A percentile compares a stretch with the other conserved stretches of the same genome.
phyloP scores from a whole-genome alignment of 2,329 filamentous ascomycete species.

The Aspergillus quadricinctus region DNA sequence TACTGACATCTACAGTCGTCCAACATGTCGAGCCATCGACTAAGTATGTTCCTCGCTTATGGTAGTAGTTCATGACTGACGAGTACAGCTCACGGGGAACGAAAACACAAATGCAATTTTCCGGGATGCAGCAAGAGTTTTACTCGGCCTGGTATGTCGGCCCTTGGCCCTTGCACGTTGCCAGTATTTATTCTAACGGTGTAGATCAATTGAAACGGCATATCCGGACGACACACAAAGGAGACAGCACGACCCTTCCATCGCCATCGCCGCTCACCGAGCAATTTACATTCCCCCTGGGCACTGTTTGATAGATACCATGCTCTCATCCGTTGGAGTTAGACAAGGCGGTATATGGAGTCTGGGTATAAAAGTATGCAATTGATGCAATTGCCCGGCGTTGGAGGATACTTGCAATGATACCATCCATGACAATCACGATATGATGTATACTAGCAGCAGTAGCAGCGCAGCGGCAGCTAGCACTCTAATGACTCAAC shows the following conservation, averaged over 20 bases:
- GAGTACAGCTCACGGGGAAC: constrained; percentile 34
- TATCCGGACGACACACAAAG: constrained; percentile 35
- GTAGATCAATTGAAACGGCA: constrained; percentile 41
- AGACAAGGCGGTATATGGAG: background rate
- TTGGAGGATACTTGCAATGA: background rate
- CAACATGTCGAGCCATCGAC: constrained; percentile 43
- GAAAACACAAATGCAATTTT: constrained; percentile 38
- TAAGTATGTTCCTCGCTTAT: constrained; percentile 29
- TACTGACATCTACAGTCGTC: constrained; percentile 30
- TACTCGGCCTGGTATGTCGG: constrained; percentile 38
- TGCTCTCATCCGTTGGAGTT: background rate
- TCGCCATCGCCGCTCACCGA: constrained; percentile 26
- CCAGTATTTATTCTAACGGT: constrained; percentile 6
- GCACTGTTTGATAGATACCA: constrained; percentile 14
- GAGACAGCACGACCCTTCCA: constrained; percentile 14
- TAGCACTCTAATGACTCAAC: background rate
- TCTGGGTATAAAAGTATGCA: background rate
- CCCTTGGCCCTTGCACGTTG: too few relatives aligned
- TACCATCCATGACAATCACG: background rate
- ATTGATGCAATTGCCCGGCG: background rate
- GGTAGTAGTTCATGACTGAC: constrained; percentile 5
- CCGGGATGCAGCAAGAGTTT: constrained; percentile 41
- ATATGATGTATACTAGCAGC: constrained; percentile 3
- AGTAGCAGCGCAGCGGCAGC: background rate
- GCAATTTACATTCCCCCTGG: constrained; percentile 16